These are phyloP conservation scores for Phytophthora quininea DNA, from an alignment of 352 stramenopile species.

Conservation along the genomic window DNA sequence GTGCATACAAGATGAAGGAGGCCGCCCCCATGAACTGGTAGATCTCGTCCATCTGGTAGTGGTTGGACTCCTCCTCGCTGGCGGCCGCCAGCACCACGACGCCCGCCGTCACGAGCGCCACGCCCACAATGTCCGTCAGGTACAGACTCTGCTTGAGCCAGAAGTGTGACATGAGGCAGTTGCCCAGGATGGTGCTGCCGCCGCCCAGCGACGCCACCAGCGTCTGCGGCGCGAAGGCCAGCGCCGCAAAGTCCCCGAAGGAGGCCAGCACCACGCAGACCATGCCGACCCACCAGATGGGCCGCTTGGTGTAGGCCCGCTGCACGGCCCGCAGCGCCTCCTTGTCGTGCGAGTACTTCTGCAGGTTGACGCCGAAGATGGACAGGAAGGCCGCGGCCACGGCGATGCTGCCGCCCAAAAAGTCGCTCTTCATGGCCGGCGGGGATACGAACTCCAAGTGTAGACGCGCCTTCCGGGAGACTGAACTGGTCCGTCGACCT, in stretches of 20 bases:
- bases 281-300: conserved; percentile 91
- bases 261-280: conserved; percentile 82
- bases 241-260: conserved; percentile 85
- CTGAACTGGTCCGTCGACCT: no score
- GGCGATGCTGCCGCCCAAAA: conserved; percentile 77
- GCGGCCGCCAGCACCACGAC: conserved; percentile 82
- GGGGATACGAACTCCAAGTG: no score
- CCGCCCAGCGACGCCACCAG: conserved; percentile 83
- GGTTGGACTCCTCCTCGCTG: conserved; percentile 67
- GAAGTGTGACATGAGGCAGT: conserved; percentile 86
- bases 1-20: conserved; percentile 84
- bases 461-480: no score
- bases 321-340: conserved; percentile 73
- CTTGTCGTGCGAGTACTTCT: conserved; percentile 91
- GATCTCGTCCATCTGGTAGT: conserved; percentile 89
- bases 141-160: conserved; percentile 89
- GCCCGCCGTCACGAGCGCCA: conserved; percentile 75
- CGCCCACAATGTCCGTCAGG: conserved; percentile 81
- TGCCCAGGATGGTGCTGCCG: conserved; percentile 84
- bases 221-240: conserved; percentile 89
- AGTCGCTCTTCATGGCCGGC: conserved; percentile 34
- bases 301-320: conserved; percentile 82
- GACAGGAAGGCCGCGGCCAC: conserved; percentile 78
- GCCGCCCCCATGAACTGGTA: conserved; percentile 81
- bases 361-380: conserved; percentile 92